A percentile compares a stretch with the other conserved stretches of the same genome.
phyloP scores from a whole-genome alignment of 1,139 yeast genomes.

The Entelexis paramagnoliae region DNA sequence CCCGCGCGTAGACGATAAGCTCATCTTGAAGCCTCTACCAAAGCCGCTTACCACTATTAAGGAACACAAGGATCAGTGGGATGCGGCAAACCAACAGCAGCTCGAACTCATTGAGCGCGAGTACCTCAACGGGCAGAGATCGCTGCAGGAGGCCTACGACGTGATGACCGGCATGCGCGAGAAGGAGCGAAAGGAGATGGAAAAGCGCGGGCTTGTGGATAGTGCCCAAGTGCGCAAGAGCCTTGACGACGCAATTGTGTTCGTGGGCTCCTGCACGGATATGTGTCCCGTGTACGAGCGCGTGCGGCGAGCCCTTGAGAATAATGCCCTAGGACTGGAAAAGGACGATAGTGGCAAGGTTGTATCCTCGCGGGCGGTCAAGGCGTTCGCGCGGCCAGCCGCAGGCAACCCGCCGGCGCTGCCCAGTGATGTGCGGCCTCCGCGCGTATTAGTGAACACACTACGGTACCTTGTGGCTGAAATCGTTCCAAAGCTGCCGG shows the following conservation, averaged over 20 bases:
- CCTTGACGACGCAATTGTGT: conserved; percentile 73
- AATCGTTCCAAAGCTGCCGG: conserved; percentile 59
- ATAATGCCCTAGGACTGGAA: conserved; percentile 74
- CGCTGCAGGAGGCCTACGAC: conserved; percentile 41
- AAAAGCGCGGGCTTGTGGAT: conserved; percentile 71
- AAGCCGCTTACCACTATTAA: conserved; percentile 13
- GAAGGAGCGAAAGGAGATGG: conserved; percentile 70
- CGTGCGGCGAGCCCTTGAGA: conserved; percentile 76
- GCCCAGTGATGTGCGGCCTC: conserved; percentile 96
- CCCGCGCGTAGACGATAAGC: conserved; percentile 10
- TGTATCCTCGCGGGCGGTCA: conserved; percentile 57
- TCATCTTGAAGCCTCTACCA: conserved; percentile 17
- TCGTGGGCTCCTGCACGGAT: conserved; percentile 79
- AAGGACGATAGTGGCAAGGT: conserved; percentile 52
- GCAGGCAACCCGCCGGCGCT: conserved; percentile 98
- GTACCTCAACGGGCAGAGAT: conserved; percentile 23
- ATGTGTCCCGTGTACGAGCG: conserved; percentile 96
- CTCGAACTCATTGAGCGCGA: conserved; percentile 38
- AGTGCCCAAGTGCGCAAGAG: conserved; percentile 75
- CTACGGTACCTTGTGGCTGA: conserved; percentile 59
- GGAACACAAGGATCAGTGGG: conserved; percentile 38
- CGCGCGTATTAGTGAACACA: conserved; percentile 55
- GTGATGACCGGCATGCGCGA: conserved; percentile 63
- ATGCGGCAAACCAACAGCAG: conserved; percentile 42
- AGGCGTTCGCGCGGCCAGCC: conserved; percentile 93